These are phyloP conservation scores for Ophiocordyceps australis DNA, from an alignment of 2,329 filamentous ascomycete genomes.

Conservation along the genomic window DNA sequence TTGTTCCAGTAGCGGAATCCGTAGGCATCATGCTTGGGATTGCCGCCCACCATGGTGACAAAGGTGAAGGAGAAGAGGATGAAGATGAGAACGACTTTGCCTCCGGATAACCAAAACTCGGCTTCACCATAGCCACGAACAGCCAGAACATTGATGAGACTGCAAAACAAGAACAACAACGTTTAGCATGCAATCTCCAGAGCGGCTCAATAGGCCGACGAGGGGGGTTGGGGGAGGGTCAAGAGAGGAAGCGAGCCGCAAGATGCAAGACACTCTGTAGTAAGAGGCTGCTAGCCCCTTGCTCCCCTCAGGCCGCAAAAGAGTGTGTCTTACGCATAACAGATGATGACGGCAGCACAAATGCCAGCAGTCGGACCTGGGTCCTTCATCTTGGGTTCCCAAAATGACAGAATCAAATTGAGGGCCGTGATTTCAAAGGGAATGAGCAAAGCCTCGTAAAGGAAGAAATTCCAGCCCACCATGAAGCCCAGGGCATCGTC, in stretches of 20 bases:
- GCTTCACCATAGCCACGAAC: constrained; percentile 51
- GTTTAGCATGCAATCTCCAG: constrained; percentile 11
- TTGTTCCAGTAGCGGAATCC: constrained; percentile 51
- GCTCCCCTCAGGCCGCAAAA: neutral
- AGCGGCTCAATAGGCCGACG: constrained; percentile 1
- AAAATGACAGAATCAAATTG: constrained; percentile 22
- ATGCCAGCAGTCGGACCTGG: constrained; percentile 50
- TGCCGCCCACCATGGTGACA: constrained; percentile 62
- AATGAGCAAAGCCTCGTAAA: constrained; percentile 23
- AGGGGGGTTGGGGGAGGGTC: neutral
- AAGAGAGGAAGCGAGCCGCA: no score
- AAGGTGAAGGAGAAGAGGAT: constrained; percentile 61
- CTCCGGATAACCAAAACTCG: constrained; percentile 49
- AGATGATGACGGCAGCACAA: constrained; percentile 33
- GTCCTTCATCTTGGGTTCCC: constrained; percentile 26
- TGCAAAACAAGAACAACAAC: constrained; percentile 9
- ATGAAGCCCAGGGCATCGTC: constrained; percentile 46
- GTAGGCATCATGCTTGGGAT: constrained; percentile 48
- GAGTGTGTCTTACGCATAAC: constrained; percentile 31
- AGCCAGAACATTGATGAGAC: constrained; percentile 43
- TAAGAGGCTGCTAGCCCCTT: no score
- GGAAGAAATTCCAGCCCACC: constrained; percentile 24
- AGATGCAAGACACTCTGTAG: no score
- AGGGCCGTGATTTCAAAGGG: constrained; percentile 24
- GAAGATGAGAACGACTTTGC: constrained; percentile 48